Evolutionary conservation across 331 rosid species (phyloP), one percentile per base, ranked within the genome.

Genomic region (Acacia pycnantha): DNA sequence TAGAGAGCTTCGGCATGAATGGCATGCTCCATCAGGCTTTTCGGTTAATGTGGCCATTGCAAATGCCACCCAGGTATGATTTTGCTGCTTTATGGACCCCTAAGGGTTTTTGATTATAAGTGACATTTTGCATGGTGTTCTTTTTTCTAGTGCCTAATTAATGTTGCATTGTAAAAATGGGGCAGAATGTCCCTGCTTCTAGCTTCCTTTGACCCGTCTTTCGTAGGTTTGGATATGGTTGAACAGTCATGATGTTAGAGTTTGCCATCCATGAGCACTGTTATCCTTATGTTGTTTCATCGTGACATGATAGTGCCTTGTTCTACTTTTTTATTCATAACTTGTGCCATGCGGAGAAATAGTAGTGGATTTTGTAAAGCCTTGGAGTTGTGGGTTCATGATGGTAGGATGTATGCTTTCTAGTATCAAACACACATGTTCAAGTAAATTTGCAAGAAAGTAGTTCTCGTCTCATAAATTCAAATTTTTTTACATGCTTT

Each of bases 41-140:
- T 93, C 99, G 19, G 90, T 96, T 71, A 96, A 92, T 67, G 98
- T 93, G 53, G 98, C 98, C 41, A 96, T 98, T 77, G 98, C 99
- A 74, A 96, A 96, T 90, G 92, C 97, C 66, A 88, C 97, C 69
- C 99, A 93, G 98, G 99, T 96, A 71, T 79, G 85, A 46, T 83
- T 87, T 26, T 79, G 75, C 64, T 81, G 47, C 76, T 54, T 70
- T 27, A 64, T 18, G 37, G 48, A 43, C 19, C 64, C 65, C 24
- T 5, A 61, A 19, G 48, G 47, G 64, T 72, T 22, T 29, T 48
- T 40, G 14, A 44, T 21, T 48, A 22, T 73, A 5, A 18, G 41
- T 27, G 21, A 83, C 46, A 4, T 73, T 77, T 65, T 24, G 35
- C 27, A 11, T 10, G 16, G 33, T 58, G 31, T 59, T 24, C 33